Percentiles rank a stretch among this genome's conserved stretches.
Evolutionary conservation across 2,329 filamentous ascomycete genomes (phyloP).

Genomic region (Aspergillus fijiensis): DNA sequence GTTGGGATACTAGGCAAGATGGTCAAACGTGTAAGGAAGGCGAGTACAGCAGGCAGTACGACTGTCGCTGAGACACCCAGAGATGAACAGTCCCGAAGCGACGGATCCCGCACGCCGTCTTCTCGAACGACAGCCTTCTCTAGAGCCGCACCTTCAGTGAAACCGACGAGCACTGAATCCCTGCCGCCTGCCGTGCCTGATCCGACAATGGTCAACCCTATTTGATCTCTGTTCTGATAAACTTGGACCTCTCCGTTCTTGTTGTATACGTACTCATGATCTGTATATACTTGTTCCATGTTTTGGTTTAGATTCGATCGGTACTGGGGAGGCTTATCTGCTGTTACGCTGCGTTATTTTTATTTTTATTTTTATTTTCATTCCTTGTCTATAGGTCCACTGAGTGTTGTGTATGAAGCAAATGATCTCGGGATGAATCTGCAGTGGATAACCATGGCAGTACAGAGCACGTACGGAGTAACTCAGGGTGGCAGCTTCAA

Average conservation of each 20-base stretch:
- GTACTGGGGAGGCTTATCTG: not conserved
- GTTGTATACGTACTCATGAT: not conserved
- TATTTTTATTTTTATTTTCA: not conserved
- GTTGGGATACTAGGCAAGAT: constrained; percentile 84
- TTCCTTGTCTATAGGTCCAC: not conserved
- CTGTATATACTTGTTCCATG: constrained; percentile 2
- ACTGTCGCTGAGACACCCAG: constrained; percentile 25
- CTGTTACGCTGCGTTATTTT: not conserved
- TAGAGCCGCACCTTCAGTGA: not conserved
- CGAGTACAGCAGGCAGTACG: constrained; percentile 33
- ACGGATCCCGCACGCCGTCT: constrained; percentile 31
- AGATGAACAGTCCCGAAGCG: constrained; percentile 32
- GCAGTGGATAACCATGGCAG: not conserved
- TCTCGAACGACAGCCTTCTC: constrained; percentile 14
- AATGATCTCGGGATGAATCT: not conserved
- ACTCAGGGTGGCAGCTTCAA: too few relatives aligned
- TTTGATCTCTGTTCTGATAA: constrained; percentile 23
- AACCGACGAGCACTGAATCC: constrained; percentile 8
- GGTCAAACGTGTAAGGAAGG: constrained; percentile 69
- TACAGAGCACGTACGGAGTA: too few relatives aligned
- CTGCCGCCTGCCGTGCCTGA: constrained; percentile 28
- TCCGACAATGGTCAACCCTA: constrained; percentile 37
- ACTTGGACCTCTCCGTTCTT: not conserved
- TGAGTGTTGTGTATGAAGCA: not conserved
- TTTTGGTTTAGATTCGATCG: not conserved